A percentile compares a stretch with the other conserved stretches of the same genome.
Conservation (phyloP, 345 rosid species). For the Salix brachista region DNA sequence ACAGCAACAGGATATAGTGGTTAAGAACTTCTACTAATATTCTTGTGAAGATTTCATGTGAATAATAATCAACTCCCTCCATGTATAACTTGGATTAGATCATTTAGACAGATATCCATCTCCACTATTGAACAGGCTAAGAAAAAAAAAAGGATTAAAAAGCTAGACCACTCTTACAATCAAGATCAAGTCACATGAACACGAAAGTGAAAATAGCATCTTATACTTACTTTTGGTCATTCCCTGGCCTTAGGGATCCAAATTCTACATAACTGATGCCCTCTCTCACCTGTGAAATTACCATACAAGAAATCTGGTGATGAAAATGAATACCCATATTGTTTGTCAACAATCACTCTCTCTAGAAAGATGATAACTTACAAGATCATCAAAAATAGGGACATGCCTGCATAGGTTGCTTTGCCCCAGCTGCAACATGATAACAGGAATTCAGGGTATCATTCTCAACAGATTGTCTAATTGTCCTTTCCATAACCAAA, state of each 20-base stretch:
- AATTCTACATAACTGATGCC: slow-evolving; percentile 40
- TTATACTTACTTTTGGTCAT: slow-evolving; percentile 50
- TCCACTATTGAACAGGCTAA: not conserved
- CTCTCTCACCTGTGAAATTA: slow-evolving; percentile 57
- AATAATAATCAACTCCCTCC: not conserved
- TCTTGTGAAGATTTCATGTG: not conserved
- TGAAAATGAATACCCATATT: not conserved
- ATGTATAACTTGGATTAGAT: not conserved
- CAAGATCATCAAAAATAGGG: slow-evolving; percentile 45
- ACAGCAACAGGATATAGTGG: not conserved
- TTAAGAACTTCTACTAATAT: not conserved
- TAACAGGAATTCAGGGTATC: slow-evolving; percentile 7
- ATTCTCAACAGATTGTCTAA: not conserved
- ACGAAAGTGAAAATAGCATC: not conserved
- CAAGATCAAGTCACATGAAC: not conserved
- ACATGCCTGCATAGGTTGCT: slow-evolving; percentile 55
- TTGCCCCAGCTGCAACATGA: slow-evolving; percentile 58
- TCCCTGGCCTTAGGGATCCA: slow-evolving; percentile 40
- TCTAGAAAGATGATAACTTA: slow-evolving; percentile 35
- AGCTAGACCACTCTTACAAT: not conserved
- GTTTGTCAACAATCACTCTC: not conserved
- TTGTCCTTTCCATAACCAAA: slow-evolving; percentile 12
- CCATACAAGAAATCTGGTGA: slow-evolving; percentile 15
- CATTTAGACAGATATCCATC: not conserved
- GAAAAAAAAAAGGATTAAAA: not conserved